These are phyloP conservation scores for Fusarium fujikuroi DNA, from an alignment of 2,329 filamentous ascomycete species.

Conservation along the genomic window DNA sequence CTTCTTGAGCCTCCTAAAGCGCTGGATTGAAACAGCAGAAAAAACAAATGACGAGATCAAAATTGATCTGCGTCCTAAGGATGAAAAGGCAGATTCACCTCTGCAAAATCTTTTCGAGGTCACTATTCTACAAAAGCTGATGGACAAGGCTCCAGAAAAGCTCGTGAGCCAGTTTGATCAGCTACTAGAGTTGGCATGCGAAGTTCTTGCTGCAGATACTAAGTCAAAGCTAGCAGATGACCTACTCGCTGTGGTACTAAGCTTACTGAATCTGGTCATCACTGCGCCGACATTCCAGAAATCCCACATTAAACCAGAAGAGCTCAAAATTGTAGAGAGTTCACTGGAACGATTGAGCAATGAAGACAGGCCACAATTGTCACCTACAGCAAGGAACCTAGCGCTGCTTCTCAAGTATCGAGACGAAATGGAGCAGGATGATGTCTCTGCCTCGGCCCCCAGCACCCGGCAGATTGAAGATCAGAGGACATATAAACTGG, in stretches of 20 bases:
- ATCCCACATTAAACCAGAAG: slow-evolving; percentile 54
- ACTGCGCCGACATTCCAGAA: slow-evolving; percentile 67
- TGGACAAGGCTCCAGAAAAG: slow-evolving; percentile 70
- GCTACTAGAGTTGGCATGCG: slow-evolving; percentile 70
- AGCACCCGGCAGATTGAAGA: slow-evolving; percentile 66
- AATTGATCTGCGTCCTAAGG: slow-evolving; percentile 46
- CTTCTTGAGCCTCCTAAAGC: slow-evolving; percentile 68
- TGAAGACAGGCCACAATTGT: slow-evolving; percentile 54
- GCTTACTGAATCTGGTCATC: slow-evolving; percentile 69
- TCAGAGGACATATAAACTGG: slow-evolving; percentile 69
- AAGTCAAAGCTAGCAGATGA: slow-evolving; percentile 58
- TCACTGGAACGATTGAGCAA: slow-evolving; percentile 58
- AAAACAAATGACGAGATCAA: slow-evolving; percentile 44
- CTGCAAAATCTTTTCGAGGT: slow-evolving; percentile 65
- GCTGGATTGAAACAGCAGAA: slow-evolving; percentile 61
- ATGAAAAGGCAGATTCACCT: slow-evolving; percentile 50
- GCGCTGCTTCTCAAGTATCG: slow-evolving; percentile 65
- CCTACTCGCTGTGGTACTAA: slow-evolving; percentile 64
- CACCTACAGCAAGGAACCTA: slow-evolving; percentile 66
- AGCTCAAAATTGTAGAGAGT: slow-evolving; percentile 59
- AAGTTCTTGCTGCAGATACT: slow-evolving; percentile 64
- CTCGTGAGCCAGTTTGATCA: slow-evolving; percentile 72
- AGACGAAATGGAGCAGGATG: slow-evolving; percentile 61
- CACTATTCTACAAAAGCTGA: slow-evolving; percentile 72
- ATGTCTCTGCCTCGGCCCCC: slow-evolving; percentile 51